These are phyloP conservation scores for Stenogyne calaminthoides DNA, from an alignment of 305 asterid genomes.

Conservation along the genomic window DNA sequence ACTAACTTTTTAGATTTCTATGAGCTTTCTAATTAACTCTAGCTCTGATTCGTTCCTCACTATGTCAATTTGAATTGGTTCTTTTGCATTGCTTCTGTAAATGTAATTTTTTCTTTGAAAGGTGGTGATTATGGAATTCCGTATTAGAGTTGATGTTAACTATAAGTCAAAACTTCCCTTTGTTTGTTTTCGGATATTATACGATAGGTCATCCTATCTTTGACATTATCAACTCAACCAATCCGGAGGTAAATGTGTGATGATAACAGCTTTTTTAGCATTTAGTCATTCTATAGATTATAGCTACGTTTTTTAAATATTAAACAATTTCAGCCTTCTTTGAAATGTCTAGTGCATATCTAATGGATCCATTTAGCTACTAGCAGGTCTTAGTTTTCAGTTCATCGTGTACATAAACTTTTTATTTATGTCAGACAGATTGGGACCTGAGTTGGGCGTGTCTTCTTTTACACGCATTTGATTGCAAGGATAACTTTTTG, in stretches of 20 bases:
- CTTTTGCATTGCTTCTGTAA: not conserved
- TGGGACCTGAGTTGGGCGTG: slow-evolving; percentile 97
- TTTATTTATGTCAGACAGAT: slow-evolving; percentile 72
- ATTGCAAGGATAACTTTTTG: slow-evolving; percentile 96
- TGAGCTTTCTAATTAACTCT: not conserved
- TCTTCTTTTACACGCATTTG: slow-evolving; percentile 80
- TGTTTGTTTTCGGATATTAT: slow-evolving; percentile 95
- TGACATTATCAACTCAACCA: slow-evolving; percentile 89
- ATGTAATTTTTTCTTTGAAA: slow-evolving; percentile 28
- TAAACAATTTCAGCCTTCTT: slow-evolving; percentile 9
- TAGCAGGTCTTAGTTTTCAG: slow-evolving; percentile 12
- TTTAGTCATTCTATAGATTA: slow-evolving; percentile 8
- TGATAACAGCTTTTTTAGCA: slow-evolving; percentile 12
- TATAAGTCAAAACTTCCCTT: slow-evolving; percentile 86
- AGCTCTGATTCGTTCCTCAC: not conserved
- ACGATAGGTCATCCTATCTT: slow-evolving; percentile 93
- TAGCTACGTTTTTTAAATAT: not conserved
- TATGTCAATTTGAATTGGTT: slow-evolving; percentile 1
- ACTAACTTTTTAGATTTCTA: not conserved
- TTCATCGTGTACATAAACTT: slow-evolving; percentile 29
- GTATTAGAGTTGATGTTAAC: slow-evolving; percentile 95
- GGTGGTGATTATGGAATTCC: slow-evolving; percentile 98
- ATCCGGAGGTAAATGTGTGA: slow-evolving; percentile 74
- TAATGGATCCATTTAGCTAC: slow-evolving; percentile 6
- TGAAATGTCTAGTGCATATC: slow-evolving; percentile 2